Base-by-base conservation (phyloP, 2,329 filamentous ascomycete genomes). In the Tolypocladium cylindrosporum region DNA sequence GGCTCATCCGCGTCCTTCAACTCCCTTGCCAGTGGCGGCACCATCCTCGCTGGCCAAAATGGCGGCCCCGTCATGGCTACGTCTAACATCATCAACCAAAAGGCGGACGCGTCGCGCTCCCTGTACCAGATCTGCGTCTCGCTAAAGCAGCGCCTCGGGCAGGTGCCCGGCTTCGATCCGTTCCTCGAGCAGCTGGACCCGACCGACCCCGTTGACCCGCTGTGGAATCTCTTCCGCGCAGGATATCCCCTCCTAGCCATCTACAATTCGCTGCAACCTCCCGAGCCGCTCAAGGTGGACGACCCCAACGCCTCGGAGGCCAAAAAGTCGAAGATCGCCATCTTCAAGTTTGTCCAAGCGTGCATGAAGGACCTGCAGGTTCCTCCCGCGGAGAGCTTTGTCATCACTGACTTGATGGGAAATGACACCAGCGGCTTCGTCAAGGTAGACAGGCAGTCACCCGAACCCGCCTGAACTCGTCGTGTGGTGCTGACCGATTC, bases 391-490 rank as follows among this genome's bases (percentile, higher is more conserved):
- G 91, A 96, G 61, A 92, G 90, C 68, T 97, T 97, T 72, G 89
- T 96, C 66, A 88, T 99, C 65, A 89, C 85, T 59, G 93, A 99
- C 73, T 77, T 97, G 52, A 92, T 94, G 73, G 90, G 91, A 57
- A 91, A 92, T 66, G 95, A 97, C 72, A 99, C 94, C 1, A 97
- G 91, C 51, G 94, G 94, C 3, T 97, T 99, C 71, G 91, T 97
- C 64, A 97, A 97, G 83, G 90, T 91, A 70, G 61, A 75, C 69
- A 50, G 61, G 75, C 69, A 50, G 6, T 57, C 42, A 37, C 42
- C 55, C 6, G 34, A 50, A 9, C 16, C 50, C 48, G 48, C 48
- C 31, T 9, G 21, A 37, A 37, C 3, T 8, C 2, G 31, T 14
- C 19, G 31, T 7, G 19, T 36, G 10, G 7, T 36, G 21, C 57